A percentile compares a stretch with the other conserved stretches of the same genome.
Evolutionary conservation across 106 monocot species (phyloP).

Genomic region (Agapanthus africanus): DNA sequence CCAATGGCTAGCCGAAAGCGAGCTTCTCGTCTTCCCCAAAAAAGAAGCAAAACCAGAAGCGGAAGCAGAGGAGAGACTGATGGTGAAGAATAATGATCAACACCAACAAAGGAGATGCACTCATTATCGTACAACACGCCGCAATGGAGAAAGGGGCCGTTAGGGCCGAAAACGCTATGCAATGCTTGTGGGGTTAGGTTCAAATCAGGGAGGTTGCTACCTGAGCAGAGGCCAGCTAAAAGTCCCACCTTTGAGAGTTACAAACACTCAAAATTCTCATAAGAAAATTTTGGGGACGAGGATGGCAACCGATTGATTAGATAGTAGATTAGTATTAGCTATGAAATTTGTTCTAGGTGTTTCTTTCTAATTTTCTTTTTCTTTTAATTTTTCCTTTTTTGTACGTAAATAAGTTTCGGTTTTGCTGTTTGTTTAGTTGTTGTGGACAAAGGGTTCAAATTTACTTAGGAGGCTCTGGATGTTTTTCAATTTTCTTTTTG

Average conservation of each 20-base stretch:
- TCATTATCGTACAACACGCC: slow-evolving; percentile 85
- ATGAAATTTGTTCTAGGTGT: no score
- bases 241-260: slow-evolving; percentile 83
- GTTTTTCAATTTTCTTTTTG: no score
- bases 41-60: slow-evolving; percentile 4
- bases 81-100: background rate
- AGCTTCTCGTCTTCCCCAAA: slow-evolving; percentile 61
- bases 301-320: slow-evolving; percentile 21
- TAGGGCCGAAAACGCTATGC: slow-evolving; percentile 73
- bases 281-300: slow-evolving; percentile 89
- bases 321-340: no score
- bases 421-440: no score
- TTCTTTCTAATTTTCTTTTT: no score
- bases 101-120: slow-evolving; percentile 64
- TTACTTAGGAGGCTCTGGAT: no score
- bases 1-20: slow-evolving; percentile 78
- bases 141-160: slow-evolving; percentile 79
- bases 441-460: no score
- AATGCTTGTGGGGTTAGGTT: slow-evolving; percentile 79
- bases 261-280: slow-evolving; percentile 94
- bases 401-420: no score
- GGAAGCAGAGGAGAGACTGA: slow-evolving; percentile 9
- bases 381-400: no score
- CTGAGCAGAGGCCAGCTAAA: slow-evolving; percentile 81
- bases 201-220: slow-evolving; percentile 73